A percentile compares a stretch with the other conserved stretches of the same genome.
Conservation (phyloP, 257 asterid species). For the Voacanga thouarsii region DNA sequence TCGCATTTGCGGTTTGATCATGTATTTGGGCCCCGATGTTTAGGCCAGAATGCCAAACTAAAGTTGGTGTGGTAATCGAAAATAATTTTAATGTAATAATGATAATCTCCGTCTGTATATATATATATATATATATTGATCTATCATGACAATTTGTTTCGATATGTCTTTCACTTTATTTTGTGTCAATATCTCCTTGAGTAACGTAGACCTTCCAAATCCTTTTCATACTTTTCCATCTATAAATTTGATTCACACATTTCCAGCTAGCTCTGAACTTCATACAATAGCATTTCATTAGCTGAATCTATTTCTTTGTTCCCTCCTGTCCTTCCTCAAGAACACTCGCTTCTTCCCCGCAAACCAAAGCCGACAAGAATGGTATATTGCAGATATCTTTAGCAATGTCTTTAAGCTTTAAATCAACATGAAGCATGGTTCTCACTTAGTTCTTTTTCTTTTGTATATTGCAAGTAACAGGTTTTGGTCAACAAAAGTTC, state of each 20-base stretch:
- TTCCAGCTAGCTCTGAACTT: not conserved
- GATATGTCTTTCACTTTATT: not conserved
- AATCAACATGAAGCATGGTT: not conserved
- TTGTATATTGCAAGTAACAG: constrained; percentile 27
- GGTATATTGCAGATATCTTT: not conserved
- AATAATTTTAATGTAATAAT: too few relatives aligned
- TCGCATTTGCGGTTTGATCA: too few relatives aligned
- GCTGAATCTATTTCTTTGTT: not conserved
- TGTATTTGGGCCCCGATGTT: too few relatives aligned
- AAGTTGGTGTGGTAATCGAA: too few relatives aligned
- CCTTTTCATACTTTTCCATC: not conserved
- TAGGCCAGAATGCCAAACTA: too few relatives aligned
- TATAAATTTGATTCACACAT: not conserved
- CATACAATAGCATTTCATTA: not conserved
- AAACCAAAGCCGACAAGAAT: not conserved
- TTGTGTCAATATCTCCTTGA: not conserved
- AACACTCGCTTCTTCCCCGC: not conserved
- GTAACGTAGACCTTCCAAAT: not conserved
- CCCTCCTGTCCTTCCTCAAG: not conserved
- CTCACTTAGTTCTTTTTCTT: not conserved
- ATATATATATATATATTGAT: too few relatives aligned
- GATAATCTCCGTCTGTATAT: too few relatives aligned
- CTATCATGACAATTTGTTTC: too few relatives aligned
- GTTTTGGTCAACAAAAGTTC: constrained; percentile 42
- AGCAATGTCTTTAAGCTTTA: not conserved